Evolutionary conservation across 116 monocot genomes (phyloP), one percentile per base, ranked within the genome.

Genomic region (Thalassia testudinum): DNA sequence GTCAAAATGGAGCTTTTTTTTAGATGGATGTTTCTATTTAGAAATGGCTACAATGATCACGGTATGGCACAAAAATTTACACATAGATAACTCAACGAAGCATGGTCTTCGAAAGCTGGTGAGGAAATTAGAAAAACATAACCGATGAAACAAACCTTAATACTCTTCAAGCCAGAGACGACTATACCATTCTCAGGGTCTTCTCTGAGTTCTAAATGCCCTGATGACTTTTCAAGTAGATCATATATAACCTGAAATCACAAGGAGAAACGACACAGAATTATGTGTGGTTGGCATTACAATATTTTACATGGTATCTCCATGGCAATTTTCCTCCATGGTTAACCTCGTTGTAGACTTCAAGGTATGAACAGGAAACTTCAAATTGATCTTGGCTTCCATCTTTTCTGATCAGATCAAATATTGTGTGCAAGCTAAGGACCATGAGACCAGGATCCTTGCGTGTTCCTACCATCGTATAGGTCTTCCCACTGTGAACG

Each of bases 371-470:
- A 69, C 93, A 95, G 21, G 84, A 72, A 24, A 95, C 93, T 70
- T 87, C 93, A 67, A 95, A 81, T 42, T 57, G 71, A 67, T 95
- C 93, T 22, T 78, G 68, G 59, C 78, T 74, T 43, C 65, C 48
- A 57, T 87, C 76, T 51, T 62, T 76, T 57, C 81, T 87, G 17
- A 95, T 87, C 54, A 87, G 84, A 56, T 95, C 81, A 84, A 95
- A 95, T 24, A 95, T 84, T 57, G 93, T 87, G 38, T 87, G 65
- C 61, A 95, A 73, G 66, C 93, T 95, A 37, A 95, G 84, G 65
- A 95, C 93, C 93, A 95, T 95, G 20, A 95, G 83, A 47, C 93
- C 93, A 57, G 93, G 93, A 73, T 95, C 93, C 37, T 65, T 67
- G 29, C 50, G 63, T 54, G 87, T 95, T 24, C 93, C 93, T 64